Conservation (phyloP, 495 filamentous ascomycete genomes). For the Sordaria brevicollis region DNA sequence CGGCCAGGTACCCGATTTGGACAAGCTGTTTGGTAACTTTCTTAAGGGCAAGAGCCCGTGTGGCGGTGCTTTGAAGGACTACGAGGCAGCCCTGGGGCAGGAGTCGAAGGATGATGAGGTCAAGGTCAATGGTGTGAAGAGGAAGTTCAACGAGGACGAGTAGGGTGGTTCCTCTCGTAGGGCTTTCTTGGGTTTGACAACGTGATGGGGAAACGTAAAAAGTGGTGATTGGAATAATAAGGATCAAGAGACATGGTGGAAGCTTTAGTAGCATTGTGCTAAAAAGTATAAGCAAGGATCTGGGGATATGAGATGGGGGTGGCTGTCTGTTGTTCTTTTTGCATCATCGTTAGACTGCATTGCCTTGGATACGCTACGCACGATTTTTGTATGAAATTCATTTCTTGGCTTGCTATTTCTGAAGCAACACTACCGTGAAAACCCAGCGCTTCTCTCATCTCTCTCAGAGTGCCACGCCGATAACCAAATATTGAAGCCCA, state of each 20-base stretch:
- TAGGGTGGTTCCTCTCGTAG: background rate
- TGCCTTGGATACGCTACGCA: background rate
- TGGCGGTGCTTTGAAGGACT: no score
- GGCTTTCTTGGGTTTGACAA: background rate
- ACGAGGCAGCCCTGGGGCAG: background rate
- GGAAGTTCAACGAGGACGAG: background rate
- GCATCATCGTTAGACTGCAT: background rate
- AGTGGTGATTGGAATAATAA: background rate
- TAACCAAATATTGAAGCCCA: no score
- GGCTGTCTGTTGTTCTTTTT: background rate
- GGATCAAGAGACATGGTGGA: background rate
- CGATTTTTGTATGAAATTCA: background rate
- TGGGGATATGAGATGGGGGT: background rate
- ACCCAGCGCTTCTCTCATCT: background rate
- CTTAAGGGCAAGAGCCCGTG: background rate
- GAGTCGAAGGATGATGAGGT: background rate
- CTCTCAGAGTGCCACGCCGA: no score
- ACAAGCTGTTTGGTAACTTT: constrained; percentile 33
- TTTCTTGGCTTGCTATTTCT: background rate
- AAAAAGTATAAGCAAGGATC: background rate
- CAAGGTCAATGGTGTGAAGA: background rate
- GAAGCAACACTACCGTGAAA: background rate
- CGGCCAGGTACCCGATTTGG: constrained; percentile 38
- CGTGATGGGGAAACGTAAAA: background rate
- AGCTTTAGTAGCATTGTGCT: background rate